These are phyloP conservation scores for Neurospora sp. DNA, from an alignment of 495 filamentous ascomycete genomes.

Conservation along the genomic window DNA sequence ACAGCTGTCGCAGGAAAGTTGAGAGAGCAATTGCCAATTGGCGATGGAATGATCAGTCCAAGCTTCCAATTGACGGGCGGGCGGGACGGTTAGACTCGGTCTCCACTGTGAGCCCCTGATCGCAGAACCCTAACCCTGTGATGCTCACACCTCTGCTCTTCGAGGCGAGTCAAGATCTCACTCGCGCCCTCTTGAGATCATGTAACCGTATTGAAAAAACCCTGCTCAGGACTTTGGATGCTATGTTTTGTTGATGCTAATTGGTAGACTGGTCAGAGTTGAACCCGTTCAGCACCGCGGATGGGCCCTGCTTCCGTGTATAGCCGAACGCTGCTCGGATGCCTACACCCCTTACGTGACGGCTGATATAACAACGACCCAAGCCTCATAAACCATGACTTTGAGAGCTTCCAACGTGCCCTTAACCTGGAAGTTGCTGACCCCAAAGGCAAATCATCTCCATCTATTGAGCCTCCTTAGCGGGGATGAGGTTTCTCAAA, in stretches of 20 bases:
- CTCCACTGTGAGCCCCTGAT: background rate
- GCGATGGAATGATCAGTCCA: background rate
- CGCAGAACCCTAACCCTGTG: conserved; percentile 17
- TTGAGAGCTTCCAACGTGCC: background rate
- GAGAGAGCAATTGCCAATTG: background rate
- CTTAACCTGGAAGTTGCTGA: background rate
- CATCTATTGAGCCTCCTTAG: conserved; percentile 15
- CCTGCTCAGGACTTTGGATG: too few relatives aligned
- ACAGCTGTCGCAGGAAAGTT: background rate
- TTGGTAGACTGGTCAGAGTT: background rate
- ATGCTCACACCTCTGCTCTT: background rate
- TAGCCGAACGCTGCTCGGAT: background rate
- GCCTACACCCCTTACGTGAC: background rate
- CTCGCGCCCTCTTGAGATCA: background rate
- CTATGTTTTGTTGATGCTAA: background rate
- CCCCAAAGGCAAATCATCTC: background rate
- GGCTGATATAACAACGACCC: background rate
- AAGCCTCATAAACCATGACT: background rate
- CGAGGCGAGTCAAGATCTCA: background rate
- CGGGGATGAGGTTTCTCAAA: conserved; percentile 70
- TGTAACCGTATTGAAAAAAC: background rate
- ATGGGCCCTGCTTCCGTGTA: background rate
- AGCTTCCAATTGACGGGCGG: background rate
- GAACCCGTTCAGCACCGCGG: background rate
- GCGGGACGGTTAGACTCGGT: background rate